These are phyloP conservation scores for Stephania cephalantha DNA, from an alignment of 164 flowering plant genomes.

Conservation along the genomic window DNA sequence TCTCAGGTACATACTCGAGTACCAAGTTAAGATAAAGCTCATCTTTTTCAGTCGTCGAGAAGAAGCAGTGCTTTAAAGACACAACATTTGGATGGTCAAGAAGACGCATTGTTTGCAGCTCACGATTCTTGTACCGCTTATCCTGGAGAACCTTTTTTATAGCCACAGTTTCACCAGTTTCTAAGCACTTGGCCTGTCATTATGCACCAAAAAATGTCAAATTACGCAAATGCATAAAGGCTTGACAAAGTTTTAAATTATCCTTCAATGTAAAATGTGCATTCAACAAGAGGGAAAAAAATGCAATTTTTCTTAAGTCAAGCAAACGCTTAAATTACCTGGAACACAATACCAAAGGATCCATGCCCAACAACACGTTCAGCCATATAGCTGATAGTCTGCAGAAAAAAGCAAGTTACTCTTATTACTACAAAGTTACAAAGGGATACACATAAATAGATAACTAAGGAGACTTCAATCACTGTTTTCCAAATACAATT, in stretches of 20 bases:
- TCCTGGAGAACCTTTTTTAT: slow-evolving; percentile 70
- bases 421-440: not conserved
- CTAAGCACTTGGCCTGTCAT: slow-evolving; percentile 71
- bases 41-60: slow-evolving; percentile 58
- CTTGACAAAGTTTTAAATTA: not conserved
- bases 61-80: slow-evolving; percentile 54
- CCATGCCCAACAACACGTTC: slow-evolving; percentile 31
- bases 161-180: slow-evolving; percentile 64
- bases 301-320: not conserved
- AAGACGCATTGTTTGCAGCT: slow-evolving; percentile 54
- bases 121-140: slow-evolving; percentile 63
- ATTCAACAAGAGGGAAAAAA: not conserved
- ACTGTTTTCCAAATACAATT: not conserved
- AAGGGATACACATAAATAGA: not conserved
- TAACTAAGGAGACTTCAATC: not conserved
- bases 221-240: not conserved
- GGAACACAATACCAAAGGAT: slow-evolving; percentile 80
- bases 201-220: not conserved
- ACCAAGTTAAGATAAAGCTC: slow-evolving; percentile 68
- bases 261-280: not conserved
- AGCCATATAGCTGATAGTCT: slow-evolving; percentile 20
- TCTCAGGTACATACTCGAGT: slow-evolving; percentile 67
- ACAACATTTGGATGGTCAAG: slow-evolving; percentile 64
- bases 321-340: slow-evolving; percentile 28
- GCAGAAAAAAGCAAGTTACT: not conserved